phyloP scores from a whole-genome alignment of 75 land plant genomes.

The Cupressus sempervirens region DNA sequence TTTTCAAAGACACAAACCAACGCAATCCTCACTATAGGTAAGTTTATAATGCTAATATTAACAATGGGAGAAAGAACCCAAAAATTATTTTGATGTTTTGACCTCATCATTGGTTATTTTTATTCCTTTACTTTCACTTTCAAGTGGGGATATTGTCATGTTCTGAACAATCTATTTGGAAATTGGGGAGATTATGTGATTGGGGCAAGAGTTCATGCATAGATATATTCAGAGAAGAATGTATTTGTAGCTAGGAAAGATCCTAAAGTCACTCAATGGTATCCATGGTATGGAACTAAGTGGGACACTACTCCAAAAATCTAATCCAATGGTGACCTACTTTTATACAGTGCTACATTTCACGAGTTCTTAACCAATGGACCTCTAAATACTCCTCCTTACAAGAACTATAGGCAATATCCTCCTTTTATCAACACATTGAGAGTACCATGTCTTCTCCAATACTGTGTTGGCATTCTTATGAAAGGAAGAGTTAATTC shows the following conservation, averaged over 20 bases:
- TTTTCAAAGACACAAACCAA: slow-evolving; percentile 36
- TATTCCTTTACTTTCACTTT: too few species aligned
- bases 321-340: slow-evolving; percentile 24
- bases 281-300: slow-evolving; percentile 16
- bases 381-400: neutral
- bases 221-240: slow-evolving; percentile 34
- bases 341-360: slow-evolving; percentile 30
- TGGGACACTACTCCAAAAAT: slow-evolving; percentile 28
- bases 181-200: slow-evolving; percentile 48
- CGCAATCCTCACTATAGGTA: slow-evolving; percentile 41
- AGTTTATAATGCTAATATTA: too few species aligned
- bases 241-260: slow-evolving; percentile 27
- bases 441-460: neutral
- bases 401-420: neutral
- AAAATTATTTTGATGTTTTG: too few species aligned
- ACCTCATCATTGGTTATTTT: too few species aligned
- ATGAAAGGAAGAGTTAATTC: neutral
- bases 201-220: slow-evolving; percentile 34
- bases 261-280: slow-evolving; percentile 15
- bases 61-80: too few species aligned
- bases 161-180: slow-evolving; percentile 37
- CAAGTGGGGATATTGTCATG: slow-evolving; percentile 3
- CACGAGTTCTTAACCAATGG: slow-evolving; percentile 15
- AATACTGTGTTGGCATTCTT: neutral
- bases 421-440: neutral